Base-by-base conservation (phyloP, 148 eudicot genomes). In the Spergularia marina region DNA sequence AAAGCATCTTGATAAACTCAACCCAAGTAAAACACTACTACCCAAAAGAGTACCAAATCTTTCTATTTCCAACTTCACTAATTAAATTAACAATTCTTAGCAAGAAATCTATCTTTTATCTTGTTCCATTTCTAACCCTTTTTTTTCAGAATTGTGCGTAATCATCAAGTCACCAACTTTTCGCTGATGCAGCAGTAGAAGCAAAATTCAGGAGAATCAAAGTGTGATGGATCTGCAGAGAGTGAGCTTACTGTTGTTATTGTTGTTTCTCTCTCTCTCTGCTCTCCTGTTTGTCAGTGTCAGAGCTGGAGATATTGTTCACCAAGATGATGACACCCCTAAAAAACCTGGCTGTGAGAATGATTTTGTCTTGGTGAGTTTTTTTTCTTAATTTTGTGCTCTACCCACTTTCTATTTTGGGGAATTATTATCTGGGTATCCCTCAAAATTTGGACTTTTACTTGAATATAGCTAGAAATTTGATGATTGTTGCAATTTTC, bases 321-420 rank as follows among this genome's bases (percentile, higher is more conserved):
- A 91, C 56, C 84, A 81, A 53, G 96, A 93, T 79, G 87, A 89
- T 74, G 77, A 60, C 56, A 82, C 89, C 71, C 98, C 98, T 18
- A 89, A 89, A 75, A 87, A 88, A 78, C 98, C 98, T 63, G 98
- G 98, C 15, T 93, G 98, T 71, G 86, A 83, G 79, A 93, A 93
- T 73, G 88, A 89, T 83, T 93, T 93, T 53, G 84, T 93, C 20
- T 74, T 93, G 92, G 98, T 93, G 72, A 52, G 70, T 64, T n/a
- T 20, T n/a, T 20, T 70, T 67, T 13, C n/a, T 18, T 70, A 7
- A 20, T 10, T 60, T 81, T 54, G 11, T 60, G 60, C 30, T 63
- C 23, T 56, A 53, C 86, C 84, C 77, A 80, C 23, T 82, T 81
- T 21, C 9, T 74, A 18, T 72, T 78, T 73, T 58, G 77, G 39